Evolutionary conservation across 768 basidiomycete genomes (phyloP), one percentile per base, ranked within the genome.

Genomic region (Leccinellum luteum): DNA sequence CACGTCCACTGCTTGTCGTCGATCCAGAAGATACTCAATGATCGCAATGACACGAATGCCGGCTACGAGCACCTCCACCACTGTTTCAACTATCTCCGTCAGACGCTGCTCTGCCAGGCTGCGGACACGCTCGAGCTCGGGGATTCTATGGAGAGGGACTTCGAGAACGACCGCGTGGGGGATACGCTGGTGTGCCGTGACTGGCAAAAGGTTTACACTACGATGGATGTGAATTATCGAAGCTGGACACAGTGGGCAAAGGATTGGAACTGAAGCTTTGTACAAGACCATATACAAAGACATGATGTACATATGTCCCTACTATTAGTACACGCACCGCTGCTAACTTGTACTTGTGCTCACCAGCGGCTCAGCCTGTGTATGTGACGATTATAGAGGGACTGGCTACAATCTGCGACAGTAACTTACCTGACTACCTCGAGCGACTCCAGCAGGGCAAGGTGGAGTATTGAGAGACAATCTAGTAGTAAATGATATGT

Each of bases 1-100:
- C 51, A 62, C 8, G 45, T 63, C 35, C 61, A 62, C 25, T 62
- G 61, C 31, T n/a, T 63, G 19, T 62, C 60, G 61, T 62, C 61
- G 4, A 58, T 62, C 17, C 61, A 59, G 13, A 50, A 27, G 43
- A 60, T 60, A 6, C 6, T 62, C 4, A 54, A 62, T 7, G 61
- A 62, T 31, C 61, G 14, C 23, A 30, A 58, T 2, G 61, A 58
- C 8, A 30, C 34, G 2, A 54, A 50, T 23, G 61, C 51, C 3
- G 48, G 41, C 6, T 58, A 62, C 43, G 55, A 12, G 4, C 61
- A 62, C 12, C 30, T 62, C 1, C 61, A 62, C 8, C 61, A 62
- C 25, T 63, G 61, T 25, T 54, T 62, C 43, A 62, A 62, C 3
- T 62, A 62, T 38, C 30, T 62, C 3, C 61, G 61, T 1, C 60